Base-by-base conservation (phyloP, 331 rosid species). In the Spiraea crenata region DNA sequence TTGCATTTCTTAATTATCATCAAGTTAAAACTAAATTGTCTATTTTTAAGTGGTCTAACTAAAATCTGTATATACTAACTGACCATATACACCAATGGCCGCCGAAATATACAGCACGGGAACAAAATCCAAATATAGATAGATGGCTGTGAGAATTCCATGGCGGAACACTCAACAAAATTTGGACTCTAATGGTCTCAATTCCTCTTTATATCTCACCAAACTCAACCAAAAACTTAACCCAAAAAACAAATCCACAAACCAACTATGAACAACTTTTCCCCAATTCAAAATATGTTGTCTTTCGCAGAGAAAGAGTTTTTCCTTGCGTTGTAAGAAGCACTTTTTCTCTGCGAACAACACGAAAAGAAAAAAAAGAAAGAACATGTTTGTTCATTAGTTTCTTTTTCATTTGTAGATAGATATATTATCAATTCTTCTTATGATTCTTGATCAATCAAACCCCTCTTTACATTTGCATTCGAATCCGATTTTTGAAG, bases 111-210 rank as follows among this genome's bases (percentile, higher is more conserved):
- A 57, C 47, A 57, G 35, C 57, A 42, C 11, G 0, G 44, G 16
- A 42, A 70, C 74, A 44, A 44, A 44, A 44, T 65, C 57, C 46
- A 70, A 57, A 44, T 42, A 15, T 56, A 16, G 65, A 9, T 0
- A 10, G 4, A 44, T 42, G 52, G 56, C 19, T 37, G 56, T 20
- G 62, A 49, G 65, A 44, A 14, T 70, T 70, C 16, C 38, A 45
- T 34, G 74, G 74, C 74, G 57, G 74, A 70, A 65, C 74, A 25
- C 65, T 70, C 65, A 70, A 57, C 65, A 56, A 61, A 25, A 49
- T 44, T 16, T 42, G 31, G 74, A 4, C 40, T 55, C 46, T 2
- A 11, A 65, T 47, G 57, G 31, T 65, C 25, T 34, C 13, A 47
- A 16, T 7, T 15, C 42, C 57, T 34, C 44, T 15, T 34, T 31